Conservation (phyloP, 148 eudicot genomes). For the Cornus florida region DNA sequence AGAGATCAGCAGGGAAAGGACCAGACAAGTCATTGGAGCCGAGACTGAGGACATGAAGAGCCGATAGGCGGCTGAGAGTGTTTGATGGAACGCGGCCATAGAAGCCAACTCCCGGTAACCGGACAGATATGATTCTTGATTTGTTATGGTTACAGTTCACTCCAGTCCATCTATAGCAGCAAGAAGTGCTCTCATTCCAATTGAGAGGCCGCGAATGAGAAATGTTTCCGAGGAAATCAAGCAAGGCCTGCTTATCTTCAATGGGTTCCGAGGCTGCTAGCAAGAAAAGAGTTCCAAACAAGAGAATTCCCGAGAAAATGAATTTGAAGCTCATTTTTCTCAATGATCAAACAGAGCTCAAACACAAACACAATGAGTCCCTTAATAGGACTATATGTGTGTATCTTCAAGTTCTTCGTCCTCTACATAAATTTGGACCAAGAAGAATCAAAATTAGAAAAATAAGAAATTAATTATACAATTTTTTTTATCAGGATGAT, state of each 20-base stretch:
- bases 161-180: conserved; percentile 46
- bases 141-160: conserved; percentile 38
- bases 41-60: conserved; percentile 52
- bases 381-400: neutral
- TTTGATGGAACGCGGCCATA: conserved; percentile 33
- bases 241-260: conserved; percentile 48
- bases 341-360: neutral
- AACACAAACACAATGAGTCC: neutral
- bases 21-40: conserved; percentile 56
- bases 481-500: no score
- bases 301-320: conserved; percentile 30
- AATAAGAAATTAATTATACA: no score
- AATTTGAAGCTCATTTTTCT: conserved; percentile 36
- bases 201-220: conserved; percentile 30
- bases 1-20: conserved; percentile 57
- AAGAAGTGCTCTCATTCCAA: conserved; percentile 34
- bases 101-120: conserved; percentile 42
- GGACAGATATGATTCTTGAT: conserved; percentile 26
- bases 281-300: conserved; percentile 22
- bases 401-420: neutral
- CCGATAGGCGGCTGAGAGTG: conserved; percentile 41
- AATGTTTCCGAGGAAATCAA: conserved; percentile 34
- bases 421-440: neutral
- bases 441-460: neutral
- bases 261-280: conserved; percentile 37